Conservation (phyloP, 495 filamentous ascomycete genomes). For the Aspergillus heteromorphus region DNA sequence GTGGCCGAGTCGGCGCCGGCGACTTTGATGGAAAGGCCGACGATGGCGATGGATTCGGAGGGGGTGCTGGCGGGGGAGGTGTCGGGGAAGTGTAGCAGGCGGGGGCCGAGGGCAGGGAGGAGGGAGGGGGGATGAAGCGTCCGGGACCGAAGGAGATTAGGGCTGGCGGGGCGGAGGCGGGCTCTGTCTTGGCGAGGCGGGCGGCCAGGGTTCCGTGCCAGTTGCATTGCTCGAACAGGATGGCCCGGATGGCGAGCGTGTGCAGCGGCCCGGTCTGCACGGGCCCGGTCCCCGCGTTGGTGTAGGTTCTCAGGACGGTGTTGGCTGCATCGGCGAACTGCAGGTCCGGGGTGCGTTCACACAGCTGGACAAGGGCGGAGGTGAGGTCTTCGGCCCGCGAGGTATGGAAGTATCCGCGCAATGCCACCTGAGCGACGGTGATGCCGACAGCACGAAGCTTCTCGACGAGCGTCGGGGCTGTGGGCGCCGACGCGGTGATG, state of each 20-base stretch:
- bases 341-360: background rate
- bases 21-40: conserved; percentile 43
- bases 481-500: conserved; percentile 7
- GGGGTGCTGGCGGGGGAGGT: background rate
- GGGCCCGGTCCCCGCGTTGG: background rate
- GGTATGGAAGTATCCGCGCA: conserved; percentile 8
- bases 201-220: conserved; percentile 1
- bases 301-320: background rate
- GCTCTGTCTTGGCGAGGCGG: background rate
- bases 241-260: background rate
- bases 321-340: conserved; percentile 1
- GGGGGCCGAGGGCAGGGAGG: no score
- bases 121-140: conserved; percentile 1
- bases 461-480: background rate
- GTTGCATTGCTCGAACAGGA: background rate
- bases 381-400: background rate
- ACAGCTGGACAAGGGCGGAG: background rate
- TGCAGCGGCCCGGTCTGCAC: background rate
- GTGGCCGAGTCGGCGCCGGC: conserved; percentile 41
- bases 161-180: background rate
- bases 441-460: background rate
- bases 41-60: conserved; percentile 36
- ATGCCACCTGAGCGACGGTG: background rate
- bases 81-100: no score
- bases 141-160: background rate